Base-by-base conservation (phyloP, 176 grass and related monocot species). In the Carex scoparia region DNA sequence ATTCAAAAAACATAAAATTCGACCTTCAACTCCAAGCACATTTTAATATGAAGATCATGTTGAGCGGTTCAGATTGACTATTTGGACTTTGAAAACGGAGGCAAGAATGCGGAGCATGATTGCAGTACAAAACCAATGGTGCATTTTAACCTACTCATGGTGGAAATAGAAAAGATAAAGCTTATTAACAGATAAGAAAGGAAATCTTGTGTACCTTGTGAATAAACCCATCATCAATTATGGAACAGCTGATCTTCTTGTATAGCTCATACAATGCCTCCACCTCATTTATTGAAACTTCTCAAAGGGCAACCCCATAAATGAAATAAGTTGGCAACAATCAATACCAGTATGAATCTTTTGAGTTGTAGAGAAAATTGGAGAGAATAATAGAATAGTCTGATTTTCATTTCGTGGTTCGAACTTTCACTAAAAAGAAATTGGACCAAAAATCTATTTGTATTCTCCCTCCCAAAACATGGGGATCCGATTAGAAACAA, bases 261-360 rank as follows among this genome's bases (percentile, higher is more conserved):
- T 94, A 97, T 51, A 97, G 88, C 85, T 97, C 92, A 58, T 92
- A 88, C 31, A 97, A 82, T 65, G 92, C 94, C 79, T 94, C 92
- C 57, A 97, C 87, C 85, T 97, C 94, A 81, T 94, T 97, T 68
- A 97, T 88, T 10, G 90, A 91, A 84, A 94, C 94, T 92, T 78
- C 13, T 66, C 80, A 33, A n/a, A 3, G 55, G 61, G 16, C 15
- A 79, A 5, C 40, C 6, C 62, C 35, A 13, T 18, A 35, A 7
- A 55, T 5, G 5, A 51, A 84, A 86, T 85, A 68, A 55, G 79
- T 86, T 15, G 32, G 57, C 23, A 77, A 56, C 49, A 23, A 15
- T 77, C 46, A 77, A 28, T 56, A 32, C 11, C 27, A 31, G 48
- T 10, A 49, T 28, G 13, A 19, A n/a, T 10, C 10, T n/a, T n/a